Evolutionary conservation across 2,329 filamentous ascomycete genomes (phyloP), one percentile per base, ranked within the genome.

Genomic region (Trichothecium sympodiale): DNA sequence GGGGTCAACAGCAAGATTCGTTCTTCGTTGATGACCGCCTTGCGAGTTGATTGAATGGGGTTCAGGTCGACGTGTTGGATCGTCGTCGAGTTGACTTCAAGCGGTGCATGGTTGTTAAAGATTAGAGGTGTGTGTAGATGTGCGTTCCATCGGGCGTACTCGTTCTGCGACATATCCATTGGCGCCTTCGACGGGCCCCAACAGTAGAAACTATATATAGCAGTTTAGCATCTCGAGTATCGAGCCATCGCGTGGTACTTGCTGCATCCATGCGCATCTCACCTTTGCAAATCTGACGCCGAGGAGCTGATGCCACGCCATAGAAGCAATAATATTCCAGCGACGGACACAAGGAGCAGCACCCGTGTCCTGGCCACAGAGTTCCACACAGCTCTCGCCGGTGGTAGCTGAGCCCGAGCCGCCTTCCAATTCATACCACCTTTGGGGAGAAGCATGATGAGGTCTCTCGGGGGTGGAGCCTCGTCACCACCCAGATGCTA

Each of bases 171-270:
- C 86, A 98, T 94, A 45, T 91, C 78, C 78, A 94, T 93, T 36
- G 91, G 91, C n/a, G 91, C 77, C 66, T 93, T 95, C 17, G 82
- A 77, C 12, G 91, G 89, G 10, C 91, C 91, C 74, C 87, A 96
- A 67, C 91, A 98, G 64, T 94, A 94, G 62, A 94, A 95, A 62
- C 89, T 96, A 53, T 43, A 43, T 27, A 29, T 23, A 15, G 14
- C n/a, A 23, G 29, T 33, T 38, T 13, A 38, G 36, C n/a, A 16
- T 17, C 14, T 9, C 18, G 8, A 10, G 3, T 10, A 10, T 17
- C 17, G 8, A 4, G n/a, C 23, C 17, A 31, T 32, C 18, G 29
- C 29, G 20, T 16, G 13, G 29, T n/a, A 18, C 32, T 23, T 20
- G 43, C 20, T 6, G 10, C 6, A 25, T 10, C 20, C 6, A 25